Conservation (phyloP, 345 rosid genomes). For the Mallotus nudiflorus region DNA sequence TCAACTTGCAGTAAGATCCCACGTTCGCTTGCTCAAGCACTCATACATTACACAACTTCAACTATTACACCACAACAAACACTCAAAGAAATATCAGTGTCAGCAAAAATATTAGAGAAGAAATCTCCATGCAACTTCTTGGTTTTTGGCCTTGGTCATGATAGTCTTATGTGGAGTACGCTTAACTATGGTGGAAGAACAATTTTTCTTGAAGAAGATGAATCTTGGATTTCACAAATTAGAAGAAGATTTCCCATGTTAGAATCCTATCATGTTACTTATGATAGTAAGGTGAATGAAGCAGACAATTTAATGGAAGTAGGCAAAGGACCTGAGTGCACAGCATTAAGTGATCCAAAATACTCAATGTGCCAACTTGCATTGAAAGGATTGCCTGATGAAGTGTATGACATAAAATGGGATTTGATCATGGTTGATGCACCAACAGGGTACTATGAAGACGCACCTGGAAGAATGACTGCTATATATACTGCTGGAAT, state of each 20-base stretch:
- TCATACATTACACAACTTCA: constrained; percentile 81
- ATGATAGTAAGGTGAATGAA: constrained; percentile 74
- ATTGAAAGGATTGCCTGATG: constrained; percentile 70
- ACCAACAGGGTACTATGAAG: constrained; percentile 70
- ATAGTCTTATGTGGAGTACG: constrained; percentile 88
- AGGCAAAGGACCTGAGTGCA: constrained; percentile 75
- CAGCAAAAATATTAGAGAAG: constrained; percentile 51
- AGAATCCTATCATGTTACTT: constrained; percentile 68
- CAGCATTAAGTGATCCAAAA: constrained; percentile 58
- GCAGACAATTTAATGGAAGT: constrained; percentile 66
- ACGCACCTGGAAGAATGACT: constrained; percentile 89
- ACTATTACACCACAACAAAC: constrained; percentile 89
- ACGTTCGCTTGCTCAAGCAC: constrained; percentile 55
- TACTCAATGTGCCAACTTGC: constrained; percentile 84
- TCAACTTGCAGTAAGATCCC: constrained; percentile 58
- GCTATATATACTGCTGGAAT: constrained; percentile 82
- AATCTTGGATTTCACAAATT: constrained; percentile 80
- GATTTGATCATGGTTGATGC: constrained; percentile 94
- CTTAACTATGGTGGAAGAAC: constrained; percentile 90
- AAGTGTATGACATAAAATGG: constrained; percentile 72
- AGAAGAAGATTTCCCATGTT: constrained; percentile 58
- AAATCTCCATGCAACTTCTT: constrained; percentile 91
- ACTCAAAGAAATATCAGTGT: constrained; percentile 60
- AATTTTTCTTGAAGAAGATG: constrained; percentile 83
- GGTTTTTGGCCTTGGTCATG: constrained; percentile 89